phyloP scores from a whole-genome alignment of 176 grass and related monocot species.

The Themeda triandra region DNA sequence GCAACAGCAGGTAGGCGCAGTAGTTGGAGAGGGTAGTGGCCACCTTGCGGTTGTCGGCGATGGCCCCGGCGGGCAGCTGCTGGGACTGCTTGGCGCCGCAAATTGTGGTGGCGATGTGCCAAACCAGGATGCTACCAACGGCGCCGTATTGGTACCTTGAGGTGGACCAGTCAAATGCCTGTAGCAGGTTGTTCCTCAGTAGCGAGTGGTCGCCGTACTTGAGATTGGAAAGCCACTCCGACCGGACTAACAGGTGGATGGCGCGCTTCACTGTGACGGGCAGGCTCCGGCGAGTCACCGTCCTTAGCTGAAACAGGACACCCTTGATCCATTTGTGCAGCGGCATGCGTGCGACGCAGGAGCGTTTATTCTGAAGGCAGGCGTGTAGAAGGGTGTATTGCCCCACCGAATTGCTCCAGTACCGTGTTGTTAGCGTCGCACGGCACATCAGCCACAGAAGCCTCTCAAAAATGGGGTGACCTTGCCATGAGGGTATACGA shows the following conservation, averaged over 20 bases:
- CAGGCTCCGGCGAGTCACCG: background rate
- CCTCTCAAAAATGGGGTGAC: background rate
- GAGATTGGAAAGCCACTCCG: background rate
- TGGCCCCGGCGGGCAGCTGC: too few species aligned
- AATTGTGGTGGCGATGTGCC: conserved; percentile 19
- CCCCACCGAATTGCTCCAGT: conserved; percentile 22
- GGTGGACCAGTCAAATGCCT: background rate
- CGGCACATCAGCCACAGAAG: background rate
- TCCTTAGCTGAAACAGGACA: background rate
- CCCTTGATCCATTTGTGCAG: background rate
- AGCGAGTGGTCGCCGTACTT: background rate
- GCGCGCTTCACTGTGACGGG: background rate
- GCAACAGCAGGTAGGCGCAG: conserved; percentile 13
- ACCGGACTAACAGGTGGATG: background rate
- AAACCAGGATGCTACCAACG: background rate
- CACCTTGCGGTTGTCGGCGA: background rate
- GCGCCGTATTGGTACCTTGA: background rate
- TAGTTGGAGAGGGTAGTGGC: conserved; percentile 10
- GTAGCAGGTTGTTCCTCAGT: background rate
- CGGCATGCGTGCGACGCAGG: background rate
- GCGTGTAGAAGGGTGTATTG: conserved; percentile 4
- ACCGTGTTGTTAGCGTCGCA: background rate
- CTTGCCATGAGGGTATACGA: background rate
- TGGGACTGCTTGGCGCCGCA: background rate
- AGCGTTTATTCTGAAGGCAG: background rate